Percentiles rank a stretch among this genome's conserved stretches.
Conservation (phyloP, 2,329 filamentous ascomycete genomes). For the Aureobasidium sp. region DNA sequence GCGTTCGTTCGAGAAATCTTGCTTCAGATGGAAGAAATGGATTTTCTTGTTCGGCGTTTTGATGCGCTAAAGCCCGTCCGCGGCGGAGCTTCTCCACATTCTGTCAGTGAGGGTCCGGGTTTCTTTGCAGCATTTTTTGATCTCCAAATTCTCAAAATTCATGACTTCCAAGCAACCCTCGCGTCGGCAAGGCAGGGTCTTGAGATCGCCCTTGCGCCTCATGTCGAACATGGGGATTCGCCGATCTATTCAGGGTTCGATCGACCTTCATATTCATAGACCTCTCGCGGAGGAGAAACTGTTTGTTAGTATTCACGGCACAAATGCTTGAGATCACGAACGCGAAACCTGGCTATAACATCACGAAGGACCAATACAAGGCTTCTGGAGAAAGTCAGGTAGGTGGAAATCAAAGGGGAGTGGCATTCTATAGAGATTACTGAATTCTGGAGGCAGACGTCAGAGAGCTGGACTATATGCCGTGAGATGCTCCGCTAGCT, state of each 20-base stretch:
- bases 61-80: not conserved
- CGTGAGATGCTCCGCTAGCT: constrained; percentile 11
- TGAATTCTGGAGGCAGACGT: constrained; percentile 6
- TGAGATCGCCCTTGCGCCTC: not conserved
- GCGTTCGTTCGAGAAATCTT: not conserved
- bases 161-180: not conserved
- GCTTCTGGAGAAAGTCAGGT: not conserved
- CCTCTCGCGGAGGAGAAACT: not conserved
- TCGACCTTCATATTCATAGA: not conserved
- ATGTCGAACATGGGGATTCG: not conserved
- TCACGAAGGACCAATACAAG: too few species aligned
- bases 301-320: not conserved
- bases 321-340: not conserved
- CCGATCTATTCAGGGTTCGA: too few species aligned
- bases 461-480: constrained; percentile 9
- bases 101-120: not conserved
- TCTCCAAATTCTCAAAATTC: not conserved
- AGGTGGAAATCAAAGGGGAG: constrained; percentile 8
- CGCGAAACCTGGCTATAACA: not conserved
- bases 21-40: not conserved
- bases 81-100: not conserved
- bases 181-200: not conserved
- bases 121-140: not conserved
- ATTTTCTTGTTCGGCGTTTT: constrained; percentile 8
- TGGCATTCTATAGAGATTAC: constrained; percentile 14